Conservation (phyloP, 495 filamentous ascomycete genomes). For the Trypethelium eluteriae region DNA sequence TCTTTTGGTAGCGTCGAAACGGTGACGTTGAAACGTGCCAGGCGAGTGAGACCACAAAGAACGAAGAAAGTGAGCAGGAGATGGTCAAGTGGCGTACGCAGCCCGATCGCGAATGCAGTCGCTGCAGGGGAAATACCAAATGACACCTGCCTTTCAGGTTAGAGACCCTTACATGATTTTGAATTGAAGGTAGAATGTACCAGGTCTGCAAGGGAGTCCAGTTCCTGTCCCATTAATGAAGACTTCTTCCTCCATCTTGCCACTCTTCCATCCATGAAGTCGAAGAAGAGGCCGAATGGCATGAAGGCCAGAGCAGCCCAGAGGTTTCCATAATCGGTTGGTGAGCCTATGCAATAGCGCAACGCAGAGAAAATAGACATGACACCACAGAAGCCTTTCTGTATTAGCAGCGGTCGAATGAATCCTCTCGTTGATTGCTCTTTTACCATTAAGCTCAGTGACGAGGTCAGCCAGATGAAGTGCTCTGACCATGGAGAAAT, state of each 20-base stretch:
- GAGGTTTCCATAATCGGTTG: slow-evolving; percentile 54
- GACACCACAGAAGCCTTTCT: slow-evolving; percentile 67
- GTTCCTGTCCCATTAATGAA: slow-evolving; percentile 93
- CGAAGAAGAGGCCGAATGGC: slow-evolving; percentile 93
- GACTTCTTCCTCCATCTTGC: slow-evolving; percentile 94
- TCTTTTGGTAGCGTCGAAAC: slow-evolving; percentile 84
- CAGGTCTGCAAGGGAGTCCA: slow-evolving; percentile 94
- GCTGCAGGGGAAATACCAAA: slow-evolving; percentile 88
- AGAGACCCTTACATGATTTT: not conserved
- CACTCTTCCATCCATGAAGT: slow-evolving; percentile 96
- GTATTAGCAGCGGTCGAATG: not conserved
- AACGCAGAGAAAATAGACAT: slow-evolving; percentile 95
- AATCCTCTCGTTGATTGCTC: not conserved
- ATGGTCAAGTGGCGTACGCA: slow-evolving; percentile 81
- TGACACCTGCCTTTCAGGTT: slow-evolving; percentile 58
- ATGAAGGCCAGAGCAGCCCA: slow-evolving; percentile 81
- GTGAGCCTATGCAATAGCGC: slow-evolving; percentile 80
- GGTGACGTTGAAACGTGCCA: slow-evolving; percentile 97
- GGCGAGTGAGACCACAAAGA: slow-evolving; percentile 84
- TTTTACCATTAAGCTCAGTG: slow-evolving; percentile 85
- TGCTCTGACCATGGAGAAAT: slow-evolving; percentile 71
- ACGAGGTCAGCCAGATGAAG: slow-evolving; percentile 93
- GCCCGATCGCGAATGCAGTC: slow-evolving; percentile 79
- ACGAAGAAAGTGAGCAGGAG: slow-evolving; percentile 82
- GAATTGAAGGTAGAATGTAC: slow-evolving; percentile 42